Conservation (phyloP, 257 asterid genomes). For the Oldenlandia corymbosa region DNA sequence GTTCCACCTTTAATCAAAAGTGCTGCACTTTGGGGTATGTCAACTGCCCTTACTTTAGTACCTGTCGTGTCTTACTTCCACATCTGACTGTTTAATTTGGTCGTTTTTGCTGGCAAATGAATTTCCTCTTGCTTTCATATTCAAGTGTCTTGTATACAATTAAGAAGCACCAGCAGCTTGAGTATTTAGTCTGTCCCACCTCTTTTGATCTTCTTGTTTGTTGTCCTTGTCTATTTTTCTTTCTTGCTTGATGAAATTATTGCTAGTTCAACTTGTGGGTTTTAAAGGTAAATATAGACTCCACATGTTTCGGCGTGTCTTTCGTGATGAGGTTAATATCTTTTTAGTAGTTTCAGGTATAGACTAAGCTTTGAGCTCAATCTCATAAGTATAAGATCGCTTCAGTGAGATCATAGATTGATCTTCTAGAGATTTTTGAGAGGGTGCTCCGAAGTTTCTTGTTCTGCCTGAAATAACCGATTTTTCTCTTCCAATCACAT, state of each 20-base stretch:
- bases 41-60: background rate
- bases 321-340: too few relatives aligned
- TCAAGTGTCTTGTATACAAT: too few relatives aligned
- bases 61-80: background rate
- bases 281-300: background rate
- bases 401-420: background rate
- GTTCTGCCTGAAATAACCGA: background rate
- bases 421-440: background rate
- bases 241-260: background rate
- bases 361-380: too few relatives aligned
- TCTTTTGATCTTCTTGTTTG: background rate
- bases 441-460: background rate
- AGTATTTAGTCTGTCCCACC: background rate
- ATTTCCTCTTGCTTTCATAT: background rate
- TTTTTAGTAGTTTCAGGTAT: too few relatives aligned
- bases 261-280: background rate
- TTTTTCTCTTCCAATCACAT: too few relatives aligned
- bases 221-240: background rate
- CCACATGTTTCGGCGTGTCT: too few relatives aligned
- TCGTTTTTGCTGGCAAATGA: background rate
- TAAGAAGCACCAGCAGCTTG: background rate
- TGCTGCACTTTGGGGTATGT: conserved; percentile 91
- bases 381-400: too few relatives aligned
- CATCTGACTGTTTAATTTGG: background rate
- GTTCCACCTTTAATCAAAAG: conserved; percentile 85